Conservation (phyloP, 441 rosid genomes). For the Isatis lusitanica region DNA sequence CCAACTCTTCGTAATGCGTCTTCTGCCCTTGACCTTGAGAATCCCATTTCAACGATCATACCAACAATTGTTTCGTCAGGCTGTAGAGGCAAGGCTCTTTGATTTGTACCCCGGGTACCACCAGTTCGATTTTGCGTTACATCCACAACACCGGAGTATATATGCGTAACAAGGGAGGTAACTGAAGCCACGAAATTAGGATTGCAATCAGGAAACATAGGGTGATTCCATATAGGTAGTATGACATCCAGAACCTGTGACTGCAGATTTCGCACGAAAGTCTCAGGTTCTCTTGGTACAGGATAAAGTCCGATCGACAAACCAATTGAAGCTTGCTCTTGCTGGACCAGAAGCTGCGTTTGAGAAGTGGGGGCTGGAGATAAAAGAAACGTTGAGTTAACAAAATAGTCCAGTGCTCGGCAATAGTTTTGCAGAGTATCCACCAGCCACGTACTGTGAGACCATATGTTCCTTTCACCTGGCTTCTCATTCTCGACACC, state of each 20-base stretch:
- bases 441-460: conserved; percentile 75
- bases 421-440: conserved; percentile 87
- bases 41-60: conserved; percentile 97
- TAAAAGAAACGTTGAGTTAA: conserved; percentile 72
- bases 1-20: conserved; percentile 91
- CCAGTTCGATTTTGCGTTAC: conserved; percentile 72
- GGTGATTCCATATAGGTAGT: conserved; percentile 89
- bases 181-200: conserved; percentile 74
- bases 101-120: conserved; percentile 67
- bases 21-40: conserved; percentile 97
- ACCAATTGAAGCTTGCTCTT: conserved; percentile 87
- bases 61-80: conserved; percentile 89
- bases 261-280: conserved; percentile 84
- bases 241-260: conserved; percentile 89
- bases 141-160: conserved; percentile 92
- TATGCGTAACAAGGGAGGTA: conserved; percentile 73
- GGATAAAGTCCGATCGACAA: conserved; percentile 87
- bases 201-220: conserved; percentile 76
- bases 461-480: conserved; percentile 65
- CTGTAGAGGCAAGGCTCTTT: conserved; percentile 74
- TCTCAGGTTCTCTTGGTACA: conserved; percentile 93
- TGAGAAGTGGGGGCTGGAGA: conserved; percentile 77
- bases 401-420: conserved; percentile 81
- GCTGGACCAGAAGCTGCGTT: conserved; percentile 92
- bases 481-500: conserved; percentile 66